Percentiles rank a stretch among this genome's conserved stretches.
These are phyloP conservation scores for Agapanthus africanus DNA, from an alignment of 106 monocot species.

Conservation along the genomic window DNA sequence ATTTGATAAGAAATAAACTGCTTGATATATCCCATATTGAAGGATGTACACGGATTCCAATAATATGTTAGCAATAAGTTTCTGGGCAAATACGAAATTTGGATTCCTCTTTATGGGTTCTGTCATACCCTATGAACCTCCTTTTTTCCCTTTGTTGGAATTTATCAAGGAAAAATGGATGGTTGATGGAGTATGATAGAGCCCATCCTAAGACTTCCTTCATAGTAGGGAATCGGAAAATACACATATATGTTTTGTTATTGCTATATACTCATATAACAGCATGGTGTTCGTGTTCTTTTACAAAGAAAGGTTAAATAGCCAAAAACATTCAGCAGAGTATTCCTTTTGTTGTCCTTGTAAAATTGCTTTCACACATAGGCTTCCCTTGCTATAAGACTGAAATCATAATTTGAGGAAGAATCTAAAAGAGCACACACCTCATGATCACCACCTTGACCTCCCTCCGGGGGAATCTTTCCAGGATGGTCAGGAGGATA, in stretches of 20 bases:
- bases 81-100: not conserved
- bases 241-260: too few species aligned
- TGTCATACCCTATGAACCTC: too few species aligned
- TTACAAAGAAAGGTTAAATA: too few species aligned
- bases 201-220: too few species aligned
- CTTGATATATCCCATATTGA: not conserved
- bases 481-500: constrained; percentile 99
- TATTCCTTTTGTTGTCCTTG: not conserved
- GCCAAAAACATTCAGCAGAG: not conserved
- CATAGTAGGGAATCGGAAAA: too few species aligned
- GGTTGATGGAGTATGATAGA: too few species aligned
- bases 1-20: not conserved
- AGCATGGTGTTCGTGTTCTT: not conserved
- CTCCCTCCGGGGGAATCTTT: constrained; percentile 74
- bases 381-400: too few species aligned
- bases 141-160: too few species aligned
- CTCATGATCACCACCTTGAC: constrained; percentile 99
- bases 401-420: not conserved
- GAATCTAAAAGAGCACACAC: constrained; percentile 21
- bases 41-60: not conserved
- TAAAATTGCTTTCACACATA: too few species aligned
- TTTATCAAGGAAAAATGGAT: too few species aligned
- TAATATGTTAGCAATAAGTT: not conserved
- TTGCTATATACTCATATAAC: not conserved
- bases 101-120: too few species aligned